phyloP scores from a whole-genome alignment of 768 basidiomycete genomes.

The Lanmaoa pseudosensibilis region DNA sequence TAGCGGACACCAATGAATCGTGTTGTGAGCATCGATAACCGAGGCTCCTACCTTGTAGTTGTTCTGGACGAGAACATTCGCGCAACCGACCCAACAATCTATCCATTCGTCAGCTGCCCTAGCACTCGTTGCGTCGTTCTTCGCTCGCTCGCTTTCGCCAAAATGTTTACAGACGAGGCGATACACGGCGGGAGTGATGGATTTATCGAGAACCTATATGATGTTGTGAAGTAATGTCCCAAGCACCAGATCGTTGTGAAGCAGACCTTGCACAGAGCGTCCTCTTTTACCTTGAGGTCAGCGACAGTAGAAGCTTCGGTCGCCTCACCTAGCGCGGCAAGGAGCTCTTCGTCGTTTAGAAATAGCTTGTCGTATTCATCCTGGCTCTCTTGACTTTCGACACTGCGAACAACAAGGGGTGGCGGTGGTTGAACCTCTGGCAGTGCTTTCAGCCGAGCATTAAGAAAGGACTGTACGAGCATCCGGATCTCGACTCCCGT shows the following conservation, averaged over 20 bases:
- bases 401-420: constrained; percentile 26
- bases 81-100: constrained; percentile 74
- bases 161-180: constrained; percentile 53
- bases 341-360: constrained; percentile 61
- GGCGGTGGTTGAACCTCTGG: constrained; percentile 40
- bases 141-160: constrained; percentile 30
- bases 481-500: constrained; percentile 56
- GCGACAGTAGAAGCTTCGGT: constrained; percentile 21
- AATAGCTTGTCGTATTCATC: constrained; percentile 63
- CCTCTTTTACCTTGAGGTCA: constrained; percentile 46
- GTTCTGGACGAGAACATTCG: constrained; percentile 57
- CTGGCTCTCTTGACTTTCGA: constrained; percentile 70
- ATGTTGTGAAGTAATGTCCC: neutral
- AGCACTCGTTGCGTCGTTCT: constrained; percentile 20
- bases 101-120: constrained; percentile 56
- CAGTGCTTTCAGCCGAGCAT: constrained; percentile 50
- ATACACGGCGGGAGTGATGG: constrained; percentile 55
- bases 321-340: constrained; percentile 51
- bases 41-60: constrained; percentile 38
- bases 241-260: neutral
- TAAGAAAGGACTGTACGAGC: constrained; percentile 60
- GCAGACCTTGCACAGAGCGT: constrained; percentile 49
- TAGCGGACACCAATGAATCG: constrained; percentile 25
- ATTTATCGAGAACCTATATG: constrained; percentile 47
- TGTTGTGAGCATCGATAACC: neutral